Conservation (phyloP, 768 basidiomycete species). For the Panaeolus papilionaceus region DNA sequence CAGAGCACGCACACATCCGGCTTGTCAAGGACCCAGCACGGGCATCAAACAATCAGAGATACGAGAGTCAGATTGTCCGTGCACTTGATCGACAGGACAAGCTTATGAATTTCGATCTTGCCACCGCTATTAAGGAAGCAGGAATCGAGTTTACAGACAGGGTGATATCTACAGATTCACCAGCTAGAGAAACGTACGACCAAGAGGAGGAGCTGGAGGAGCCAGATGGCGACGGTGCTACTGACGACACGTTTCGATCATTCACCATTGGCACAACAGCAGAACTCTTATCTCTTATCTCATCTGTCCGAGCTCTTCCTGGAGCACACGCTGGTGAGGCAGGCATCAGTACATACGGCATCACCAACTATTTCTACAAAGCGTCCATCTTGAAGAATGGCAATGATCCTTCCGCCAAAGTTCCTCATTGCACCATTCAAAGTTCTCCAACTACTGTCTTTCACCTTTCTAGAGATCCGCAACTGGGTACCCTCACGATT, state of each 20-base stretch:
- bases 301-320: neutral
- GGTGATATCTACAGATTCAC: neutral
- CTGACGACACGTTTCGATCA: no score
- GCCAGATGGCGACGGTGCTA: neutral
- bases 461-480: constrained; percentile 31
- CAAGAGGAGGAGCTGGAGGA: neutral
- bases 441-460: constrained; percentile 24
- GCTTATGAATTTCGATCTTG: constrained; percentile 17
- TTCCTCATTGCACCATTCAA: constrained; percentile 22
- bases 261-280: neutral
- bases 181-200: no score
- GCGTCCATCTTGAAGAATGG: neutral
- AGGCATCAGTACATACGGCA: neutral
- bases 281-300: constrained; percentile 5
- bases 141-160: neutral
- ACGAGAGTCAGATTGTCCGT: constrained; percentile 36
- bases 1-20: constrained; percentile 37
- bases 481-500: constrained; percentile 24
- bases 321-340: neutral
- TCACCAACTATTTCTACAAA: neutral
- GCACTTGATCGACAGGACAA: constrained; percentile 36
- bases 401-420: neutral
- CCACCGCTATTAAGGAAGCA: neutral
- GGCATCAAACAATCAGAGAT: constrained; percentile 35
- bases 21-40: constrained; percentile 35